phyloP scores from a whole-genome alignment of 768 basidiomycete genomes.

The Hortiboletus campestris region DNA sequence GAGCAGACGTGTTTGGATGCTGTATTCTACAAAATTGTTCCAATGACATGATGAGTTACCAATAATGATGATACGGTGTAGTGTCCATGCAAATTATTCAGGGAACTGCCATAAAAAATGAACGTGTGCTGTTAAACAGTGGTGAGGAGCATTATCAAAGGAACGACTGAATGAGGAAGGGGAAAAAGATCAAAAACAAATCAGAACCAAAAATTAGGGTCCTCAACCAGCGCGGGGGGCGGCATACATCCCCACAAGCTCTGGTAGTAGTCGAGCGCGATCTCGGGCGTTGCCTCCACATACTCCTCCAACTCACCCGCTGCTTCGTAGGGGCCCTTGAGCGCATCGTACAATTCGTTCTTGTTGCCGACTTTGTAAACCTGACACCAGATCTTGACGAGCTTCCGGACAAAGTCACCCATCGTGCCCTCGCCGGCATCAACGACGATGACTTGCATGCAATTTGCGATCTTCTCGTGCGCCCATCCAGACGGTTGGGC shows the following conservation, averaged over 20 bases:
- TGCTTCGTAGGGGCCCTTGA: constrained; percentile 22
- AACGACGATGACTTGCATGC: constrained; percentile 31
- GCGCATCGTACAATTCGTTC: constrained; percentile 17
- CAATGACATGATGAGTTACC: neutral
- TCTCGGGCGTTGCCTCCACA: constrained; percentile 4
- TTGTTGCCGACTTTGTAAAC: constrained; percentile 24
- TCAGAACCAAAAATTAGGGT: constrained; percentile 1
- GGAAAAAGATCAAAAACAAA: neutral
- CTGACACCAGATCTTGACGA: constrained; percentile 29
- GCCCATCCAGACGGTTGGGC: constrained; percentile 21
- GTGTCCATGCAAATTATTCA: neutral
- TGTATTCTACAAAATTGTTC: constrained; percentile 6
- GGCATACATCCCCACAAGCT: constrained; percentile 28
- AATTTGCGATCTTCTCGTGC: constrained; percentile 20
- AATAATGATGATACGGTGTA: neutral
- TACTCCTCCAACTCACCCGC: constrained; percentile 28
- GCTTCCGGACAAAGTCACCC: constrained; percentile 28
- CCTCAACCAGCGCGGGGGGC: constrained; percentile 3
- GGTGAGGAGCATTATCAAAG: neutral
- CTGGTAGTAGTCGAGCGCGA: constrained; percentile 20
- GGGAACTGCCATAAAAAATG: neutral
- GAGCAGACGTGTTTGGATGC: neutral
- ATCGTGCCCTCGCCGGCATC: constrained; percentile 29
- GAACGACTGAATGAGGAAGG: neutral
- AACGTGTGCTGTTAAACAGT: neutral